phyloP scores from a whole-genome alignment of 139 green algal genomes.

The Chlorella vulgaris region DNA sequence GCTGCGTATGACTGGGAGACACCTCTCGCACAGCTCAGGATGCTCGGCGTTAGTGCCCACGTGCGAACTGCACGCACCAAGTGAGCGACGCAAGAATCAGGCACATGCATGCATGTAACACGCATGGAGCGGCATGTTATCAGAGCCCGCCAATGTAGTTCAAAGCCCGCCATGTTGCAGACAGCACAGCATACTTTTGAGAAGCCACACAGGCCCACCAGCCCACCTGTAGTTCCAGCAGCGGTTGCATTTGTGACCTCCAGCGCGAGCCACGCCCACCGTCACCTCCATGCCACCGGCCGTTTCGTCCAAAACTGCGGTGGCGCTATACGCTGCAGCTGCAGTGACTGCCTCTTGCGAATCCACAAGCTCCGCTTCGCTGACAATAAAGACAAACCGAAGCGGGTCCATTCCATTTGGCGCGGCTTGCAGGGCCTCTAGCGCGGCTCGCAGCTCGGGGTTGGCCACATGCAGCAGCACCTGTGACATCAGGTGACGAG shows the following conservation, averaged over 20 bases:
- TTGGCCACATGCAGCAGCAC: constrained; percentile 76
- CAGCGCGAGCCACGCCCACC: constrained; percentile 81
- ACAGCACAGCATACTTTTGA: background rate
- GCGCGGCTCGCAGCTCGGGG: constrained; percentile 30
- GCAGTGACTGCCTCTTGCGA: background rate
- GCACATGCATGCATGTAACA: background rate
- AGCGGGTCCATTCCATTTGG: constrained; percentile 83
- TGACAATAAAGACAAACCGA: constrained; percentile 83
- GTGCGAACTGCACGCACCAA: constrained; percentile 8
- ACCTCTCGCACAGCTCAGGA: constrained; percentile 90
- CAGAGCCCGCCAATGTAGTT: too few species aligned
- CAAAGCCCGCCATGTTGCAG: background rate
- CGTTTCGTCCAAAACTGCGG: constrained; percentile 37
- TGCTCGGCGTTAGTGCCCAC: constrained; percentile 59
- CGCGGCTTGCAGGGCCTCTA: constrained; percentile 63
- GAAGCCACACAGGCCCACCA: background rate
- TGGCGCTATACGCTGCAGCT: constrained; percentile 14
- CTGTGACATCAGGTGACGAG: background rate
- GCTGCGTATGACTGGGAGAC: constrained; percentile 75
- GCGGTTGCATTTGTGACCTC: constrained; percentile 88
- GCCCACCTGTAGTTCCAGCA: constrained; percentile 95
- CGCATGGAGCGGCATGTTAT: background rate
- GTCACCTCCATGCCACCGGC: constrained; percentile 60
- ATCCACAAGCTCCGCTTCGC: constrained; percentile 53
- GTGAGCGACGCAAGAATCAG: background rate